Evolutionary conservation across 768 basidiomycete species (phyloP), one percentile per base, ranked within the genome.

Genomic region (Mycena belliarum): DNA sequence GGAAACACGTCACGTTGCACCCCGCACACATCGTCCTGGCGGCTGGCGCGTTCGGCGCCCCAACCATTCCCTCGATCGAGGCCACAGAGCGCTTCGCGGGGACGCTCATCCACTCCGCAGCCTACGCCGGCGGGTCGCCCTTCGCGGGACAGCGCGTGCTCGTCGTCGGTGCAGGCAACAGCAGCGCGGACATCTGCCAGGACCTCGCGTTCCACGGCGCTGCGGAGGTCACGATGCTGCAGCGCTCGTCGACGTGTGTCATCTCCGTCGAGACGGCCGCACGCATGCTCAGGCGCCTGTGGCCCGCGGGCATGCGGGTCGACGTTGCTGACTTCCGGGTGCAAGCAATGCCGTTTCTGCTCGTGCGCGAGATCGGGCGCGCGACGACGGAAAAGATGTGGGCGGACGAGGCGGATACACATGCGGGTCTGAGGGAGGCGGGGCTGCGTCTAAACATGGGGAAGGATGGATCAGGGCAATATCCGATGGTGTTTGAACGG

Each of bases 21-120:
- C 77, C 78, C 0, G 61, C 64, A 0, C 75, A 79, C 63, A 70
- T 78, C 53, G 68, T 79, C 23, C 28, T 76, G 24, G 76, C 79
- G 6, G 72, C 73, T 2, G 76, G 78, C 3, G 65, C 65, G 12
- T 64, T 74, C 12, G 78, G 77, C 10, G 60, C 57, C 6, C 73
- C 77, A 15, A 52, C 48, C 25, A 66, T 73, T 7, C 77, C 77
- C 4, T 25, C 59, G 10, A 40, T 75, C 26, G 57, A 51, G 4
- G 66, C 63, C 11, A 55, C 44, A 12, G 66, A 66, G 15, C 20
- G 48, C 6, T 78, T 77, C 65, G 49, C 44, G 9, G 77, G 77
- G 2, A 55, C 44, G n/a, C 63, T 66, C 12, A 18, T 74, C 16
- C 77, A 78, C 55, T 66, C 76, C 3, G 62, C 53, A 20, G 25